Percentiles rank a stretch among this genome's conserved stretches.
phyloP scores from a whole-genome alignment of 495 filamentous ascomycete genomes.

The Beverwykella pulmonaria region DNA sequence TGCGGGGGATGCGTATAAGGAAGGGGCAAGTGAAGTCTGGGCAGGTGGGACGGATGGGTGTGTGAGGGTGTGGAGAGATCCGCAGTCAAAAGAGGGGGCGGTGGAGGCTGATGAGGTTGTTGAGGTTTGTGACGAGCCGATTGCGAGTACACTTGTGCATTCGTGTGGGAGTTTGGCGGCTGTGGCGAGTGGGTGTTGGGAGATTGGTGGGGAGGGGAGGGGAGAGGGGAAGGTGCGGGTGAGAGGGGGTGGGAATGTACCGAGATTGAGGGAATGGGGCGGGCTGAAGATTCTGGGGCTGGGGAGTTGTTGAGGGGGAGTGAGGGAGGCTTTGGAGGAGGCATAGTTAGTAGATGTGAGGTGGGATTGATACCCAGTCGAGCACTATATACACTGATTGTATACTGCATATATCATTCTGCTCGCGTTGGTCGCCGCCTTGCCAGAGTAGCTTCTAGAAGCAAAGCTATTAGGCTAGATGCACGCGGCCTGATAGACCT shows the following conservation, averaged over 20 bases:
- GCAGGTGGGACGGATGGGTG: constrained; percentile 78
- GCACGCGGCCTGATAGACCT: too few relatives aligned
- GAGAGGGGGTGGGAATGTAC: neutral
- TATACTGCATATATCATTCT: too few relatives aligned
- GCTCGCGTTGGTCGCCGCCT: too few relatives aligned
- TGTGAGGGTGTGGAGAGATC: constrained; percentile 73
- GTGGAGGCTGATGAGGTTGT: constrained; percentile 38
- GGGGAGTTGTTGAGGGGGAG: neutral
- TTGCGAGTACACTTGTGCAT: constrained; percentile 16
- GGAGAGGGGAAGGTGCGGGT: neutral
- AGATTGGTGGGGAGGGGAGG: neutral
- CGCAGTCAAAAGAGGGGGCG: constrained; percentile 49
- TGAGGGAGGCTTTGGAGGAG: too few relatives aligned
- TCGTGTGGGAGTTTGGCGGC: neutral
- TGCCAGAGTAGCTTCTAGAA: too few relatives aligned
- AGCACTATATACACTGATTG: too few relatives aligned
- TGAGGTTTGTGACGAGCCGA: constrained; percentile 24
- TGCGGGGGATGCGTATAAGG: neutral
- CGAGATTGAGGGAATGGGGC: neutral
- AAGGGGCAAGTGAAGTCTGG: constrained; percentile 69
- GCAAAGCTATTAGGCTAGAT: too few relatives aligned
- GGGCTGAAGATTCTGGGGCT: constrained; percentile 2
- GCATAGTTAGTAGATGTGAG: too few relatives aligned
- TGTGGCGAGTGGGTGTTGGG: neutral
- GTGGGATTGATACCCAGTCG: too few relatives aligned